Conservation (phyloP, 2,329 filamentous ascomycete species). For the Nannizzia gypsea region DNA sequence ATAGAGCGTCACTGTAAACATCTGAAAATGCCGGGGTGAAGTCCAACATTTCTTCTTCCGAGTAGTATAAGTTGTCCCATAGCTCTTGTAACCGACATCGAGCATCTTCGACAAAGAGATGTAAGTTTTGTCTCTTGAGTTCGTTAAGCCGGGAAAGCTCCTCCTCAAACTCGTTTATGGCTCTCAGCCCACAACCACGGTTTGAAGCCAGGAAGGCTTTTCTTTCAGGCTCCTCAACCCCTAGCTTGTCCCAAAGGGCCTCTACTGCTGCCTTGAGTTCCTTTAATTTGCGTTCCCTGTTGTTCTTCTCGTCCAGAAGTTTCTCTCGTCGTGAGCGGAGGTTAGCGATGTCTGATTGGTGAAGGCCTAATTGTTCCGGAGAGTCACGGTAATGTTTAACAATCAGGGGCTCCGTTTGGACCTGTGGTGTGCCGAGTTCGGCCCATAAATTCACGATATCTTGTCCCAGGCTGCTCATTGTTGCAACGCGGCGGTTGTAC, state of each 20-base stretch:
- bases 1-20: conserved; percentile 87
- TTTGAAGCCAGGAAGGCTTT: conserved; percentile 78
- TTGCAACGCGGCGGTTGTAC: conserved; percentile 70
- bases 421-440: conserved; percentile 85
- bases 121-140: conserved; percentile 86
- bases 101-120: conserved; percentile 91
- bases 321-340: conserved; percentile 67
- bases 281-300: conserved; percentile 62
- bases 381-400: conserved; percentile 82
- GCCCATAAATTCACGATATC: conserved; percentile 92
- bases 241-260: conserved; percentile 75
- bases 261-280: conserved; percentile 72
- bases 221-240: conserved; percentile 68
- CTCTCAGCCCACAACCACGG: conserved; percentile 77
- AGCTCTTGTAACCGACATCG: conserved; percentile 82
- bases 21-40: conserved; percentile 96
- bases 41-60: conserved; percentile 96
- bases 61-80: conserved; percentile 89
- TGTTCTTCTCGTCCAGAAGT: conserved; percentile 76
- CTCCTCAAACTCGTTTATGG: conserved; percentile 93
- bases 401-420: conserved; percentile 76
- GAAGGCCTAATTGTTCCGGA: conserved; percentile 86
- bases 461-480: conserved; percentile 63
- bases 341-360: conserved; percentile 68
- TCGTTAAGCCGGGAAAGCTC: conserved; percentile 79